Evolutionary conservation across 345 rosid genomes (phyloP).

Genomic region (Aquilaria malaccensis): DNA sequence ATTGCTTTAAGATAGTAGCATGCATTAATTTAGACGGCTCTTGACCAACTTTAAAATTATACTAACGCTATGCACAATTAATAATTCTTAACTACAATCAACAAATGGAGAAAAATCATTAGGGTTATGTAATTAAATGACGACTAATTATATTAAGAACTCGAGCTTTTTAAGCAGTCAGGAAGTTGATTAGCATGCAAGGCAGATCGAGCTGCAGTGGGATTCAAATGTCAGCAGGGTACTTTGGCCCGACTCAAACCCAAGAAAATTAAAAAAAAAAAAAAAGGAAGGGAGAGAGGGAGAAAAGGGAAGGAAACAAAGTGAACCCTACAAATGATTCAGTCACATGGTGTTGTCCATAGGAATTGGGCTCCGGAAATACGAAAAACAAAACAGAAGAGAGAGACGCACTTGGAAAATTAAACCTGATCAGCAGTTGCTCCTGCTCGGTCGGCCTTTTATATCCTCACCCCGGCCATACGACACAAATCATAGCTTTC

Average conservation of each 20-base stretch:
- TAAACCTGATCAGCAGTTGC: neutral
- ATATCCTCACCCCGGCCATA: constrained; percentile 24
- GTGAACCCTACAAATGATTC: constrained; percentile 71
- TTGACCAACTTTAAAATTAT: neutral
- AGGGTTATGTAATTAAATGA: constrained; percentile 20
- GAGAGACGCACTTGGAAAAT: constrained; percentile 15
- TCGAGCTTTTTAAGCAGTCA: constrained; percentile 13
- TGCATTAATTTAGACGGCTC: neutral
- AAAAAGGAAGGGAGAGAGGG: constrained; percentile 15
- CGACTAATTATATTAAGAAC: constrained; percentile 13
- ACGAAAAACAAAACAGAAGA: constrained; percentile 27
- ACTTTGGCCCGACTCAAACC: neutral
- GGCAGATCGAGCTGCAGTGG: too few species aligned
- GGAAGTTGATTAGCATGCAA: neutral
- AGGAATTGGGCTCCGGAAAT: constrained; percentile 19
- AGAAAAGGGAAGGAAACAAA: constrained; percentile 31
- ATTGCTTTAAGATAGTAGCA: constrained; percentile 11
- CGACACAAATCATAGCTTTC: constrained; percentile 42
- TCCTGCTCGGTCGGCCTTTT: constrained; percentile 8
- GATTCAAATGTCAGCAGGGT: neutral
- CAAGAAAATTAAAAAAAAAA: constrained; percentile 14
- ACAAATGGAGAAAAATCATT: neutral
- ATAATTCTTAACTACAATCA: neutral
- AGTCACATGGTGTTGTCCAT: constrained; percentile 44
- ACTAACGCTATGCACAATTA: neutral